Evolutionary conservation across 2,329 filamentous ascomycete genomes (phyloP).

Genomic region (Nemania diffusa): DNA sequence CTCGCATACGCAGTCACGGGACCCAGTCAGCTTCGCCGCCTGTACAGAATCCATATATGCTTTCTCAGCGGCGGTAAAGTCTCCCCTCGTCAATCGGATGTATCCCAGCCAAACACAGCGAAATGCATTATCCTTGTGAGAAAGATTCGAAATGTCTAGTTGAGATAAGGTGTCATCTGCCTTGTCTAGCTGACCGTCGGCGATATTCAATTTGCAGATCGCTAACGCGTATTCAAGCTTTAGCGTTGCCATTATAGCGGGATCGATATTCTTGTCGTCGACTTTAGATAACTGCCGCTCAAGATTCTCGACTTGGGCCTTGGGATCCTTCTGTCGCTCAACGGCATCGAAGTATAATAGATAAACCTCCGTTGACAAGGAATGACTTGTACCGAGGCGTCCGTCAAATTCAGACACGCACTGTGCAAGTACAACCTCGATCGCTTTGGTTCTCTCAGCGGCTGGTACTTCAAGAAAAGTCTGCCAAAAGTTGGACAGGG

Average conservation of each 20-base stretch:
- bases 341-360: conserved; percentile 45
- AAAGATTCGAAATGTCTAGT: conserved; percentile 36
- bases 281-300: conserved; percentile 38
- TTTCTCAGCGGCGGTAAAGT: conserved; percentile 38
- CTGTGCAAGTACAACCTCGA: conserved; percentile 38
- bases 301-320: conserved; percentile 39
- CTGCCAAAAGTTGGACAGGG: conserved; percentile 43
- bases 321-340: conserved; percentile 41
- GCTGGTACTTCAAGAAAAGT: conserved; percentile 40
- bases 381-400: conserved; percentile 41
- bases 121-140: conserved; percentile 44
- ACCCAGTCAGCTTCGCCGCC: conserved; percentile 43
- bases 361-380: conserved; percentile 43
- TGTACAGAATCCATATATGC: conserved; percentile 43
- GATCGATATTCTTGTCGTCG: conserved; percentile 29
- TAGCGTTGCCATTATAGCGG: conserved; percentile 39
- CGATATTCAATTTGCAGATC: conserved; percentile 43
- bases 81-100: conserved; percentile 41
- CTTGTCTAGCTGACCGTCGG: conserved; percentile 37
- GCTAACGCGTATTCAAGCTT: conserved; percentile 45
- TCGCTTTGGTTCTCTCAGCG: conserved; percentile 39
- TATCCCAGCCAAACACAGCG: conserved; percentile 46
- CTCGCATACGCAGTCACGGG: conserved; percentile 44
- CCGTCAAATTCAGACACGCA: conserved; percentile 42
- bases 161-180: conserved; percentile 42